phyloP scores from a whole-genome alignment of 345 rosid species.

The Lepidium sativum region DNA sequence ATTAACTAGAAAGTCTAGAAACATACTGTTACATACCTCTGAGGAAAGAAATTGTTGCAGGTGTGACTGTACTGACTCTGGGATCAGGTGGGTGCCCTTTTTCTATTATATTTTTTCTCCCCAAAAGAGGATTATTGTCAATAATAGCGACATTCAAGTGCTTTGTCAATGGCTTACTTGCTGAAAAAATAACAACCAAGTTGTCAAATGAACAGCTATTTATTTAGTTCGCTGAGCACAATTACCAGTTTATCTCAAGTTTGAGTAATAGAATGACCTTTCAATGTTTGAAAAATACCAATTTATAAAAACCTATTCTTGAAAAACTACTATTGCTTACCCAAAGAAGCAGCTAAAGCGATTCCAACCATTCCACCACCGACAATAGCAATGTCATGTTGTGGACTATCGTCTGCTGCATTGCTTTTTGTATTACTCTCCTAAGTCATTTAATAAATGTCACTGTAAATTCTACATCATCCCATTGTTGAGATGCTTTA shows the following conservation, averaged over 20 bases:
- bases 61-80: slow-evolving; percentile 92
- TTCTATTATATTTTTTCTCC: slow-evolving; percentile 35
- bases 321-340: slow-evolving; percentile 26
- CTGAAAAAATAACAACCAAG: slow-evolving; percentile 38
- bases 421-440: slow-evolving; percentile 26
- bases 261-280: too few relatives aligned
- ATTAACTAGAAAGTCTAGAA: neutral
- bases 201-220: neutral
- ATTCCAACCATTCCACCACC: slow-evolving; percentile 99
- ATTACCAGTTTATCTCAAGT: too few relatives aligned
- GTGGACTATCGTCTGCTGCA: slow-evolving; percentile 21
- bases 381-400: slow-evolving; percentile 78
- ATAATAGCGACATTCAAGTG: slow-evolving; percentile 78
- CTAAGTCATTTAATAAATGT: slow-evolving; percentile 16
- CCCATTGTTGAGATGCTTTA: neutral
- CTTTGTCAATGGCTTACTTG: slow-evolving; percentile 66
- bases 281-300: neutral
- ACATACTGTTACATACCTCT: slow-evolving; percentile 48
- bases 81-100: slow-evolving; percentile 77
- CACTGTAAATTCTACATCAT: neutral
- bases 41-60: slow-evolving; percentile 69
- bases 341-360: slow-evolving; percentile 89
- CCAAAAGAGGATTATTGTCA: slow-evolving; percentile 75
- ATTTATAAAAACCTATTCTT: neutral
- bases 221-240: neutral